Evolutionary conservation across 2,329 filamentous ascomycete genomes (phyloP), one percentile per base, ranked within the genome.

Genomic region (Stenocarpella maydis): DNA sequence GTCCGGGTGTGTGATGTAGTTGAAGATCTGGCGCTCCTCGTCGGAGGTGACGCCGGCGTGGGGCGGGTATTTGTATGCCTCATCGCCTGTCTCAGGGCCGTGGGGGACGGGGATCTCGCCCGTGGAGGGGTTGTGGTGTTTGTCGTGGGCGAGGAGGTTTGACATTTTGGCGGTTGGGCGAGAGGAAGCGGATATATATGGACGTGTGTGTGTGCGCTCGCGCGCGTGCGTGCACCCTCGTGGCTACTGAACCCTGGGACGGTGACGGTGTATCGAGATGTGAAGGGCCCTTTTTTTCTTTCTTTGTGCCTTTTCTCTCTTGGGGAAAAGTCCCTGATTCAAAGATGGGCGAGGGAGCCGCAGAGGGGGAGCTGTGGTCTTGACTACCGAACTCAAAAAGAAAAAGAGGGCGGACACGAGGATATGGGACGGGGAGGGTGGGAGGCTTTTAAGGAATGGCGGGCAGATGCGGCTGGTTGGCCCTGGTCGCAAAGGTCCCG

Each of bases 1-100:
- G 77, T 97, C 93, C 2, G 95, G 95, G 67, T 92, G 92, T 68
- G 97, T 92, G 69, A 98, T 84, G 74, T 91, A 88, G 75, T 91
- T 87, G 83, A 98, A 97, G 75, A 89, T 88, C 78, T 84, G 82
- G 72, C 82, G 85, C 80, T 89, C 86, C 71, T 84, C 77, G 61
- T 81, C 79, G 68, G 82, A 81, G 70, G 74, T 74, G 60, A 79
- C 76, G 41, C 78, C 78, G 68, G 76, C 73, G 58, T 75, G 74
- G 65, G 79, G 72, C 21, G 82, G 83, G 74, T 81, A 85, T 67
- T 85, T 82, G 64, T 85, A 45, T 70, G 81, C 80, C 74, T 87
- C 85, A 64, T 82, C 78, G 72, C 85, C 85, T 50, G 83, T 85
- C 61, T 79, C 79, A 0, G 84, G 83, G 26, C 83, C 83, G 71